Evolutionary conservation across 345 rosid species (phyloP), one percentile per base, ranked within the genome.

Genomic region (Populus nigra): DNA sequence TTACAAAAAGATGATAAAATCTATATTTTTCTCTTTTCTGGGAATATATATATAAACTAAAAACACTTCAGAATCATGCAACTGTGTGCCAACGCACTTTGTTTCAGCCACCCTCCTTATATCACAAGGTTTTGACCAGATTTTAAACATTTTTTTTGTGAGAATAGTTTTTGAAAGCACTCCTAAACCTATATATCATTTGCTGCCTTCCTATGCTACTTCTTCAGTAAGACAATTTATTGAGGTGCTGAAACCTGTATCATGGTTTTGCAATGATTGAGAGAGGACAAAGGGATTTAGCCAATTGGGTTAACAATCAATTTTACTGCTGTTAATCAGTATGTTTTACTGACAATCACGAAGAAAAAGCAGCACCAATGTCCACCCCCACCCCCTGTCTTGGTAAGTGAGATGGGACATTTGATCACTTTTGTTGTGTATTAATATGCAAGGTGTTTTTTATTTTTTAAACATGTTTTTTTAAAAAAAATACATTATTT

Each of bases 101-200:
- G 36, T 35, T 70, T 77, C 43, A 63, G 27, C 57, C 55, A 35
- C 16, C 47, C 57, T 61, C 22, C 12, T 82, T 62, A 76, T 82
- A 33, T 33, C 36, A 33, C 73, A 65, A 66, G 55, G 43, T 12
- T 76, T 82, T 76, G 81, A 81, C 78, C 53, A 53, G 18, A 13
- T 6, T 25, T 73, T 31, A 15, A 65, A 25, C 63, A 72, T 76
- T 55, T 13, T 33, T 68, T 81, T 36, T 86, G 88, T 81, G 84
- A 78, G 77, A 59, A 69, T 59, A 69, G 73, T n/a, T 65, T 53
- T 7, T 73, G 86, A 85, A 33, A 78, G 82, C 72, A 72, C 63
- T 71, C 43, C 78, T 72, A 47, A 66, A 85, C 84, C 85, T 72
- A 38, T 80, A 76, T 20, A 76, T 20, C 53, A 73, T 79, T 69